A percentile compares a stretch with the other conserved stretches of the same genome.
phyloP scores from a whole-genome alignment of 352 stramenopile species.

The Phytopythium kandeliae region DNA sequence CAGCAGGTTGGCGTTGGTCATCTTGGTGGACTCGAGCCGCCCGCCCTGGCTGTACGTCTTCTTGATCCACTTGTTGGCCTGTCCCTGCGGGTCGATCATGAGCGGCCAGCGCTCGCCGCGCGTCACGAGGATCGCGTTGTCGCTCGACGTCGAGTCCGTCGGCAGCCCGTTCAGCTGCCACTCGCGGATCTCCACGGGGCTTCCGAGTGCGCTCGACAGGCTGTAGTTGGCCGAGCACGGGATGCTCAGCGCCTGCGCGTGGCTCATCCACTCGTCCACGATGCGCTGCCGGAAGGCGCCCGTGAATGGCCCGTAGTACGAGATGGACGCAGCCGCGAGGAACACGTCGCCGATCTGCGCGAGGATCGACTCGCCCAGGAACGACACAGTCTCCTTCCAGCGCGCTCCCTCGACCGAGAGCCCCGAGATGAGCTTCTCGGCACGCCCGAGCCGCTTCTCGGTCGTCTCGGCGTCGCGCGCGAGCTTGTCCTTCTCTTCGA shows the following conservation, averaged over 20 bases:
- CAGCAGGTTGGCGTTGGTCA: slow-evolving; percentile 90
- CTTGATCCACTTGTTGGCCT: slow-evolving; percentile 95
- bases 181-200: slow-evolving; percentile 88
- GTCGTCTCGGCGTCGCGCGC: slow-evolving; percentile 84
- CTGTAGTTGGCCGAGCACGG: slow-evolving; percentile 72
- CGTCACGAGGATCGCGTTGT: slow-evolving; percentile 92
- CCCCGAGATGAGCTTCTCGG: slow-evolving; percentile 90
- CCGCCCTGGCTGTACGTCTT: slow-evolving; percentile 58
- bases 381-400: slow-evolving; percentile 89
- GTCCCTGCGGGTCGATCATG: slow-evolving; percentile 93
- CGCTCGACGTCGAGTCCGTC: slow-evolving; percentile 88
- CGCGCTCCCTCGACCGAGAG: slow-evolving; percentile 88
- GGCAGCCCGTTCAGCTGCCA: slow-evolving; percentile 92
- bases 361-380: slow-evolving; percentile 70
- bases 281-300: slow-evolving; percentile 79
- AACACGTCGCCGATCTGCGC: slow-evolving; percentile 91
- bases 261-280: slow-evolving; percentile 62
- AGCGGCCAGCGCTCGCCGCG: slow-evolving; percentile 89
- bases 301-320: slow-evolving; percentile 94
- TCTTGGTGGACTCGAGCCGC: slow-evolving; percentile 82
- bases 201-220: slow-evolving; percentile 75
- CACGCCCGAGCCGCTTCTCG: slow-evolving; percentile 83
- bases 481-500: slow-evolving; percentile 90
- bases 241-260: slow-evolving; percentile 59
- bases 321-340: slow-evolving; percentile 89